Evolutionary conservation across 176 grass and related monocot genomes (phyloP), one percentile per base, ranked within the genome.

Genomic region (Oryza australiensis): DNA sequence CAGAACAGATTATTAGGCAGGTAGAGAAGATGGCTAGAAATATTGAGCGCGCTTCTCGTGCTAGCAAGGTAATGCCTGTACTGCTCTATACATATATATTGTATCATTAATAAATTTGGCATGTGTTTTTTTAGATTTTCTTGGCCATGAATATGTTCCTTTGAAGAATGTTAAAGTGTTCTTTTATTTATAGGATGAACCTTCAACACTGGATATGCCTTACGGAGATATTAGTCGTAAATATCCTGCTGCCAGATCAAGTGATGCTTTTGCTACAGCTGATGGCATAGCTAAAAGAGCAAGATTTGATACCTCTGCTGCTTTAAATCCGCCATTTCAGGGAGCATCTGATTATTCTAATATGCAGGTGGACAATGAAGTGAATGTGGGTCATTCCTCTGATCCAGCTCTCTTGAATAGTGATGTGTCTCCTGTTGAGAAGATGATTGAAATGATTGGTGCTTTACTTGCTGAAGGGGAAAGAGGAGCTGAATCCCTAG

Each of bases 361-460:
- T 49, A 77, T 70, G 64, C 70, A 85, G 80, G 82, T 59, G 81
- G 85, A 86, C 70, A 75, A 81, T 75, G 82, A 86, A 59, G 32
- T 26, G 18, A 81, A 62, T 80, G 42, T 71, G 71, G 82, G 63
- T 88, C 74, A 83, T 83, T 83, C 79, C 13, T 81, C 89, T 78
- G 86, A 89, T 79, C 66, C 75, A 77, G 29, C 82, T 80, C 73
- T 90, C 24, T 76, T 86, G 75, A 91, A 84, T 73, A 90, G 55
- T 27, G 89, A 87, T 11, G 86, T 89, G 63, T 85, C 97, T 80
- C 93, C 93, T 82, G 97, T 92, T 94, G 91, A 80, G 77, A 94
- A 99, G 88, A 96, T 99, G 97, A 99, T 99, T 63, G 91, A 92
- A 68, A 95, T 99, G 87, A 92, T 99, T 87, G 97, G 97, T 30